Evolutionary conservation across 192 early-diverging fungal genomes (phyloP), one percentile per base, ranked within the genome.

Genomic region (Chytriomyces confervae): DNA sequence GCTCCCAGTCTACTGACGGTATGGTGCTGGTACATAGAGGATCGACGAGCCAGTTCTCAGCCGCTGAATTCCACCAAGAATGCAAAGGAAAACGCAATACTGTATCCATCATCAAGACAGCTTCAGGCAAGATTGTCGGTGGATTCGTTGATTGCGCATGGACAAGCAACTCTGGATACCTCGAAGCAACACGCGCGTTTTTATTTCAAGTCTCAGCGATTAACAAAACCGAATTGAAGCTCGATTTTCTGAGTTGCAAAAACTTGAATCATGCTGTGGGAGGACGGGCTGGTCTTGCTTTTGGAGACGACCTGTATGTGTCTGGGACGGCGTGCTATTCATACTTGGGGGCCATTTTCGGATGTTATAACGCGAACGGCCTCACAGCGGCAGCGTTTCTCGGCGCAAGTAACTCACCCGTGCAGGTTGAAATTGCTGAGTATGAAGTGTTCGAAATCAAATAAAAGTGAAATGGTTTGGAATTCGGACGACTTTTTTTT

Each of bases 61-160:
- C 11, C 13, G 43, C 10, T 24, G 66, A 44, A 24, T 69, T 69
- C 47, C 66, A 69, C 48, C 2, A 48, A 16, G 66, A 27, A 10
- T 36, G 27, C 27, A 8, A 69, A 18, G 66, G 66, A 24, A 48
- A 49, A 18, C 27, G 24, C 8, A 69, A 48, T 46, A 69, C 66
- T 10, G 11, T 69, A 4, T n/a, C 18, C 3, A 18, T 69, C 11
- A 49, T 69, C 48, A 69, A 69, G 47, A 48, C 48, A 13, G 43
- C 24, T 3, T 46, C 29, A 46, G 66, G 66, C 11, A 11, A 47
- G 45, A 69, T 69, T 69, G 27, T 69, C 8, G 66, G 66, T 49
- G 66, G 66, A 69, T 69, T 69, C 27, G 16, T 16, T 3, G 66
- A 69, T 16, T 69, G 36, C 16, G 48, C 43, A 13, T 69, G 66